Base-by-base conservation (phyloP, 352 stramenopile genomes). In the Thalassiosira delicatula region DNA sequence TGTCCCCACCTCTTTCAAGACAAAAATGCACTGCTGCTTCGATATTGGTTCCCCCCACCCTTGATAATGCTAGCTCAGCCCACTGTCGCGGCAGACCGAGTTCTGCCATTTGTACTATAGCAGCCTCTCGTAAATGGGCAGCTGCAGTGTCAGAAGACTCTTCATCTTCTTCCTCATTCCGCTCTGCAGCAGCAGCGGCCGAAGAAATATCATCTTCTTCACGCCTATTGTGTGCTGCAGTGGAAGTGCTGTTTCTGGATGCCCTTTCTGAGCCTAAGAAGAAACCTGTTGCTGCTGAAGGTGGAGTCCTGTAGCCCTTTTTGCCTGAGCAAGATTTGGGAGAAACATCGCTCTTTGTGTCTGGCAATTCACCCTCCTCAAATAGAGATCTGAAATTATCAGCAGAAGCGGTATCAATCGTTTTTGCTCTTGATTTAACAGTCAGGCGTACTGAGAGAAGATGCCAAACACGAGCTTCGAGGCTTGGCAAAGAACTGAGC, bases 21-120 rank as follows among this genome's bases (percentile, higher is more conserved):
- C 91, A 95, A 73, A 95, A 95, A 74, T 93, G 88, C 27, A 95
- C 90, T 33, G 91, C 91, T 78, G 89, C 89, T 79, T 95, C 91
- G 60, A 95, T 93, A 63, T 95, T 92, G 46, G 83, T 90, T 25
- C 91, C 91, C n/a, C 91, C 91, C 17, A 86, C 88, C 21, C 89
- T 68, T 40, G 82, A 49, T 19, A 95, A 75, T 17, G 91, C 91
- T n/a, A 94, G 51, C 70, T 94, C 90, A 61, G 90, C 90, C 90
- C 90, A 95, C 54, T 88, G 87, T 33, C 90, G 65, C 14, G 91
- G 91, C 37, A 95, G 76, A 17, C 91, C 91, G 35, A 95, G 83
- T 53, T 95, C 91, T n/a, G 84, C 79, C 91, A 95, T 95, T 79
- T 94, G 90, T 21, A 88, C 86, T 35, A 95, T 92, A 8, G 91